Evolutionary conservation across 257 asterid species (phyloP).

Genomic region (Mentha longifolia): DNA sequence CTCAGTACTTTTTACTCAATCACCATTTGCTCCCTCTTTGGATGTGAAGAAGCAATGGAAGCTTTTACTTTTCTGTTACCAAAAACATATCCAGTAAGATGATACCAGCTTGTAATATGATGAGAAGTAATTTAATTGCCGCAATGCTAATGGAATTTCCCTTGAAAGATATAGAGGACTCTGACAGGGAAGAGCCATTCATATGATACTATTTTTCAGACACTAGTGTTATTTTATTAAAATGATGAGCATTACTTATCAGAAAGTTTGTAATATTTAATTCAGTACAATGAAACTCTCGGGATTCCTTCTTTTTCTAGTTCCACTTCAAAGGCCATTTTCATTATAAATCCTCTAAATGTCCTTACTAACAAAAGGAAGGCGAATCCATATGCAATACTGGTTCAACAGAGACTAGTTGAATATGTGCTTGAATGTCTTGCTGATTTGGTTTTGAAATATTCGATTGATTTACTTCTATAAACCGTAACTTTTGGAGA

Average conservation of each 20-base stretch:
- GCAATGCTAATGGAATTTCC: neutral
- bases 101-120: conserved; percentile 1
- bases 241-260: neutral
- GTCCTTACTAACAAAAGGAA: neutral
- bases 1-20: neutral
- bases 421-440: conserved; percentile 8
- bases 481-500: neutral
- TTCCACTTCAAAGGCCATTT: neutral
- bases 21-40: conserved; percentile 1
- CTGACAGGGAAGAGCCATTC: neutral
- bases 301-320: conserved; percentile 7
- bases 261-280: neutral
- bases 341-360: neutral
- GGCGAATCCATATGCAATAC: neutral
- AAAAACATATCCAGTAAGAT: neutral
- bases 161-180: neutral
- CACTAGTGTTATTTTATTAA: neutral
- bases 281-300: neutral
- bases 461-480: conserved; percentile 2
- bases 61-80: neutral
- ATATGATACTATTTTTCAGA: neutral
- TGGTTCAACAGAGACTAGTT: conserved; percentile 1
- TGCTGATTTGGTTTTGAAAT: conserved; percentile 1
- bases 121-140: neutral
- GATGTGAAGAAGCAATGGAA: neutral